Conservation (phyloP, 176 grass and related monocot genomes). For the Musa troglodytarum region DNA sequence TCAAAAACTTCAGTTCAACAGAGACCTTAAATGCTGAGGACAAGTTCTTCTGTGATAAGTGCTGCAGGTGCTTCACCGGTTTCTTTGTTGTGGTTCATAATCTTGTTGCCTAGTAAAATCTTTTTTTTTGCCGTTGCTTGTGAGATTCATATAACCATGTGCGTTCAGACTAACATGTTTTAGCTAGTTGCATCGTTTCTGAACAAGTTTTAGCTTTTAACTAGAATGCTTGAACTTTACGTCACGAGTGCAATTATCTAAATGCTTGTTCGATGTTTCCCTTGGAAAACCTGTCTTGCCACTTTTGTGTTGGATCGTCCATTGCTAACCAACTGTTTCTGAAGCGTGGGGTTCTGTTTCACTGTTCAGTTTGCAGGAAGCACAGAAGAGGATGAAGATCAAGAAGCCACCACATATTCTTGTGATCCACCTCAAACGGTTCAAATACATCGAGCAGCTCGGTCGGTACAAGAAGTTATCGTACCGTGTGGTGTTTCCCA, state of each 20-base stretch:
- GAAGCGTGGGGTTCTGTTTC: too few species aligned
- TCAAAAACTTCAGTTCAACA: constrained; percentile 26
- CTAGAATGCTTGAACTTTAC: too few species aligned
- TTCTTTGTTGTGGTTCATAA: background rate
- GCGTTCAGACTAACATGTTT: too few species aligned
- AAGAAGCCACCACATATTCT: constrained; percentile 25
- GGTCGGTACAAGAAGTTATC: constrained; percentile 21
- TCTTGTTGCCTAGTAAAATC: background rate
- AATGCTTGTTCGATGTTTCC: too few species aligned
- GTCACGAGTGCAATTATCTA: too few species aligned
- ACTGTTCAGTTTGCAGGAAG: constrained; percentile 22
- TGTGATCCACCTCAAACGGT: constrained; percentile 24
- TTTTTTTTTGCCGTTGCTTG: too few species aligned
- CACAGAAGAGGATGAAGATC: constrained; percentile 28
- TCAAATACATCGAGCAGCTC: constrained; percentile 23
- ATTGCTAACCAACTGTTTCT: too few species aligned
- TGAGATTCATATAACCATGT: too few species aligned
- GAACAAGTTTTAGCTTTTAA: too few species aligned
- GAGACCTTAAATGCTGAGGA: constrained; percentile 27
- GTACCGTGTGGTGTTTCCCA: constrained; percentile 22
- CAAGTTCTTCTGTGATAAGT: constrained; percentile 26
- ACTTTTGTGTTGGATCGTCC: too few species aligned
- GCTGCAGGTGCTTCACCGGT: constrained; percentile 6
- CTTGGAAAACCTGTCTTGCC: too few species aligned
- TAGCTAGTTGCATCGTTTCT: too few species aligned